These are phyloP conservation scores for Endothia cerciana DNA, from an alignment of 2,329 filamentous ascomycete species.

Conservation along the genomic window DNA sequence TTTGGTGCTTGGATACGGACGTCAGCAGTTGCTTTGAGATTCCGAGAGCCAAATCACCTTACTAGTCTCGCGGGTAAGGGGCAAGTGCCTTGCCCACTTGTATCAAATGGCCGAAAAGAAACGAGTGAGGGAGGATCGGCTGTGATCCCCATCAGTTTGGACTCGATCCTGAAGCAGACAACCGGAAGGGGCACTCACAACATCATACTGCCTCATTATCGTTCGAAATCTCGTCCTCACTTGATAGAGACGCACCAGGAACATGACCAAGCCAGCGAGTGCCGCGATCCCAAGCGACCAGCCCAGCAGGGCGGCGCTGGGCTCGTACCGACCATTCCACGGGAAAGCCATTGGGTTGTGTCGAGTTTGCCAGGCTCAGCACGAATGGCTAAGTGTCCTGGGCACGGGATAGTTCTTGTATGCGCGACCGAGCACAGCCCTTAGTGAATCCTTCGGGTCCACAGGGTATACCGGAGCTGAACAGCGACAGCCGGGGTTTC, in stretches of 20 bases:
- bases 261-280: slow-evolving; percentile 2
- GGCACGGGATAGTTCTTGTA: neutral
- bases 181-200: neutral
- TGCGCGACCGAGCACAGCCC: neutral
- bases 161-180: no score
- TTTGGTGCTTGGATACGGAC: neutral
- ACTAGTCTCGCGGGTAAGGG: slow-evolving; percentile 9
- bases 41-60: neutral
- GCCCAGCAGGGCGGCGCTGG: slow-evolving; percentile 1
- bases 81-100: slow-evolving; percentile 9
- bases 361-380: neutral
- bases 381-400: neutral
- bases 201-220: slow-evolving; percentile 7
- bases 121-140: slow-evolving; percentile 41
- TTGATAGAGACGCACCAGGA: slow-evolving; percentile 12
- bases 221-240: slow-evolving; percentile 5
- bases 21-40: neutral
- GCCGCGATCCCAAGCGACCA: neutral
- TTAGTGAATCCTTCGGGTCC: neutral
- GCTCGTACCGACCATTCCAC: neutral
- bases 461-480: neutral
- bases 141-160: slow-evolving; percentile 21
- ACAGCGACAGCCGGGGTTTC: neutral
- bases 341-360: slow-evolving; percentile 2
- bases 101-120: slow-evolving; percentile 38